A percentile compares a stretch with the other conserved stretches of the same genome.
Conservation (phyloP, 495 filamentous ascomycete species). For the Neurospora sp. region DNA sequence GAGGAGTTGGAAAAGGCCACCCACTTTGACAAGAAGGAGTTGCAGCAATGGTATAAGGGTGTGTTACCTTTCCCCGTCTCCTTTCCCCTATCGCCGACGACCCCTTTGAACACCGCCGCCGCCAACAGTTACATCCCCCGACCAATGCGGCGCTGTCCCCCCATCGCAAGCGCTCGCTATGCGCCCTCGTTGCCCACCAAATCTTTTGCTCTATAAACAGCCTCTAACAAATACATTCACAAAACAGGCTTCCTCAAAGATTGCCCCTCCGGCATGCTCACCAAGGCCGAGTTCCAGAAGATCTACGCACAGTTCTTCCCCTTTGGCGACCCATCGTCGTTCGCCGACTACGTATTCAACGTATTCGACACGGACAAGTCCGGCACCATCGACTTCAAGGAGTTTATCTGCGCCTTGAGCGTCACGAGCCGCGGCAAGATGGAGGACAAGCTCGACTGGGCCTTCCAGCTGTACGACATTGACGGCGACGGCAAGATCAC, state of each 20-base stretch:
- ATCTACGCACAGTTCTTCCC: slow-evolving; percentile 99
- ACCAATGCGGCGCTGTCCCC: no score
- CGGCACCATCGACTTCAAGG: slow-evolving; percentile 97
- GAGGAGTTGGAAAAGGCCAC: slow-evolving; percentile 90
- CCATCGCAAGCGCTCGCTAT: not conserved
- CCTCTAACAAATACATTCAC: not conserved
- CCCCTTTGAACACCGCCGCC: not conserved
- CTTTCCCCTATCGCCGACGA: not conserved
- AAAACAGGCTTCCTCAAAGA: slow-evolving; percentile 87
- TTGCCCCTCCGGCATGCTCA: slow-evolving; percentile 91
- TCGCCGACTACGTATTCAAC: slow-evolving; percentile 98
- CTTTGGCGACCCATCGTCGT: slow-evolving; percentile 91
- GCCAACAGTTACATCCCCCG: not conserved
- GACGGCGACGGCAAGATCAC: slow-evolving; percentile 98
- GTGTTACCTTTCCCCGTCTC: slow-evolving; percentile 8
- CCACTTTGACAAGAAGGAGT: slow-evolving; percentile 98
- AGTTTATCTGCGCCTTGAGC: slow-evolving; percentile 96
- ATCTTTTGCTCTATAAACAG: not conserved
- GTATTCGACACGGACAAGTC: slow-evolving; percentile 97
- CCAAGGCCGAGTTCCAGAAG: slow-evolving; percentile 97
- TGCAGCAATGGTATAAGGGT: slow-evolving; percentile 99
- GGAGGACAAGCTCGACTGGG: slow-evolving; percentile 99
- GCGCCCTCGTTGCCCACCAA: not conserved
- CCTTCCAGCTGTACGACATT: slow-evolving; percentile 98
- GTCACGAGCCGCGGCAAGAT: slow-evolving; percentile 95